Base-by-base conservation (phyloP, 495 filamentous ascomycete species). In the Talaromyces stipitatus region DNA sequence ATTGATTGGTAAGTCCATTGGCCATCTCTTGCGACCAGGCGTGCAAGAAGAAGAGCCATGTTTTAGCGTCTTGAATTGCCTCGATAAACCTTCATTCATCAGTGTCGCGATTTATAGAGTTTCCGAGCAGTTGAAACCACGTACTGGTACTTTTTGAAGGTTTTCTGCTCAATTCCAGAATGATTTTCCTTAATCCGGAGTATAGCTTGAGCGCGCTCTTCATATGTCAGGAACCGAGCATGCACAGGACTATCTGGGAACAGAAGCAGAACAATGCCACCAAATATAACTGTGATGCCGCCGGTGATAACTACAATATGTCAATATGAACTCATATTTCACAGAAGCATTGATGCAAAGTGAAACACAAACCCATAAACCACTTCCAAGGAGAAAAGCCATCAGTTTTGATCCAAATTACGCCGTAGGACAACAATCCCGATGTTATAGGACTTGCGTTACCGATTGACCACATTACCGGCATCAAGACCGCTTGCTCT, bases 161-260 rank as follows among this genome's bases (percentile, higher is more conserved):
- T 63, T 41, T 80, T 77, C 57, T 82, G 83, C 66, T 84, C 81
- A 29, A 84, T 74, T 27, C 82, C 82, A 0, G 81, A 82, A 61
- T 81, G 78, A 50, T 85, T 82, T 5, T 72, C 67, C 32, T 78
- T 75, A 26, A 84, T 78, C 4, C 82, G 70, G 50, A 80, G 71
- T 14, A 83, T 73, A 54, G 82, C 80, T 58, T 83, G 58, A 30
- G 67, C 67, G 54, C 82, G 81, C 58, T 84, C 79, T 48, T 77
- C 75, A 28, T 76, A 67, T 9, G 64, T 74, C 20, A 84, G 72
- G 58, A 82, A 84, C 38, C 71, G 74, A 9, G 82, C 81, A 3
- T 79, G 73, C 64, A 83, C 73, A 0, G 81, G 82, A 7, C 78
- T 78, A 60, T 83, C 80, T 1, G 82, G 82, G 65, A 85, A 82